Evolutionary conservation across 1,284 basidiomycete genomes (phyloP).

Genomic region (Sporisorium exsertum): DNA sequence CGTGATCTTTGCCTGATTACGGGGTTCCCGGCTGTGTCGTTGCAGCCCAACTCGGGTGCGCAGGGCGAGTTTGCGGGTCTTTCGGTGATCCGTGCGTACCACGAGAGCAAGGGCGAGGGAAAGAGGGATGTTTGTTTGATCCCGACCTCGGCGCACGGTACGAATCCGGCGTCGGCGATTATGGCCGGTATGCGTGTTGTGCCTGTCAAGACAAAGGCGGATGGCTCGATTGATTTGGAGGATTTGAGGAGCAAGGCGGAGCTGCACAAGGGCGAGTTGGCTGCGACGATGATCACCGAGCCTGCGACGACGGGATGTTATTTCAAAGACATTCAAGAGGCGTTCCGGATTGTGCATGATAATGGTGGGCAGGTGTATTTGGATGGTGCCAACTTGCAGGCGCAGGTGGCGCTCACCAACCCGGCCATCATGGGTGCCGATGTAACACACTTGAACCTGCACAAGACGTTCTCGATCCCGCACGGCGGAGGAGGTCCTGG

Average conservation of each 20-base stretch:
- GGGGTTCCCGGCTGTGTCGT: constrained; percentile 91
- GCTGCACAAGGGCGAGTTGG: constrained; percentile 89
- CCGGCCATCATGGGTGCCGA: constrained; percentile 96
- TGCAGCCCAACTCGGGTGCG: constrained; percentile 98
- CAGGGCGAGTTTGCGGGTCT: constrained; percentile 95
- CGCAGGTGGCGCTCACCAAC: constrained; percentile 93
- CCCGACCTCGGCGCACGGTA: constrained; percentile 94
- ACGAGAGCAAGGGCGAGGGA: constrained; percentile 85
- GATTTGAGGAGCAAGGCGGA: constrained; percentile 89
- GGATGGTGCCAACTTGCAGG: constrained; percentile 94
- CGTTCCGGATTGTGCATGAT: constrained; percentile 91
- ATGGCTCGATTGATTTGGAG: constrained; percentile 88
- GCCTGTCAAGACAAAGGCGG: constrained; percentile 84
- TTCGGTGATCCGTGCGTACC: constrained; percentile 91
- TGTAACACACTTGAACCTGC: constrained; percentile 96
- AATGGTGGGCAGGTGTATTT: constrained; percentile 97
- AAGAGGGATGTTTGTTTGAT: constrained; percentile 93
- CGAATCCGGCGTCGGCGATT: constrained; percentile 79
- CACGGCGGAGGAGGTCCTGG: constrained; percentile 98
- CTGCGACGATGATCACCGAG: constrained; percentile 89
- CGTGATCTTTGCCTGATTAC: constrained; percentile 91
- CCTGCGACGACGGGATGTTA: constrained; percentile 95
- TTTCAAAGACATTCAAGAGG: constrained; percentile 89
- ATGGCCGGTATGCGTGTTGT: constrained; percentile 98
- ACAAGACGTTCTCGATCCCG: constrained; percentile 95